phyloP scores from a whole-genome alignment of 2,329 filamentous ascomycete genomes.

The Pestalotiopsis fici region DNA sequence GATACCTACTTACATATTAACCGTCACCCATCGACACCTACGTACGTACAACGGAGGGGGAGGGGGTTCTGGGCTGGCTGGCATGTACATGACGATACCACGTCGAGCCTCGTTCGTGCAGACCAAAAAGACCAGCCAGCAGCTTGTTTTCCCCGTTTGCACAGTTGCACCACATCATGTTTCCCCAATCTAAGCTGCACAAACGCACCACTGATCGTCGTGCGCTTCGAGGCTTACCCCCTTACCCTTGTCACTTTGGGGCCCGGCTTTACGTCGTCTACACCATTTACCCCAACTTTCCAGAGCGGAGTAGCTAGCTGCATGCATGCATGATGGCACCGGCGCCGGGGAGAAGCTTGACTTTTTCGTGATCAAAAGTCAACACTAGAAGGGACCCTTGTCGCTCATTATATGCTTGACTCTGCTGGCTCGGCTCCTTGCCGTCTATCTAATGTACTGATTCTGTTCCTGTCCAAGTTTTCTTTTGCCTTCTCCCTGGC shows the following conservation, averaged over 20 bases:
- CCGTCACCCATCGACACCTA: too few relatives aligned
- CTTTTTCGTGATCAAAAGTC: constrained; percentile 2
- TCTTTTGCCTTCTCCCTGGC: background rate
- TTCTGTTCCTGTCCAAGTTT: background rate
- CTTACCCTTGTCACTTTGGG: background rate
- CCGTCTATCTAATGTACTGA: background rate
- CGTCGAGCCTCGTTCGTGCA: constrained; percentile 3
- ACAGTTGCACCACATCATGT: constrained; percentile 3
- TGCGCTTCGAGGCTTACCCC: constrained; percentile 5
- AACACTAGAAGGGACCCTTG: constrained; percentile 1
- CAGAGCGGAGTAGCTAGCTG: constrained; percentile 11
- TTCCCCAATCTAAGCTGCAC: constrained; percentile 12
- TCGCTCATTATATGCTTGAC: background rate
- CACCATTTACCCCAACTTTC: constrained; percentile 10
- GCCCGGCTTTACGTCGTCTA: background rate
- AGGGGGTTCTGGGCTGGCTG: background rate
- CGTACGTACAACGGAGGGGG: background rate
- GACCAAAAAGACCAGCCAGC: background rate
- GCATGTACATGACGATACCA: constrained; percentile 1
- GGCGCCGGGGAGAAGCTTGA: constrained; percentile 6
- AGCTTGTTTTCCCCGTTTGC: background rate
- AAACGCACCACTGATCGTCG: constrained; percentile 12
- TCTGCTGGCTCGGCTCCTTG: background rate
- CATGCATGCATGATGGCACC: background rate
- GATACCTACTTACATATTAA: too few relatives aligned